phyloP scores from a whole-genome alignment of 441 rosid species.

The Manihot esculenta region DNA sequence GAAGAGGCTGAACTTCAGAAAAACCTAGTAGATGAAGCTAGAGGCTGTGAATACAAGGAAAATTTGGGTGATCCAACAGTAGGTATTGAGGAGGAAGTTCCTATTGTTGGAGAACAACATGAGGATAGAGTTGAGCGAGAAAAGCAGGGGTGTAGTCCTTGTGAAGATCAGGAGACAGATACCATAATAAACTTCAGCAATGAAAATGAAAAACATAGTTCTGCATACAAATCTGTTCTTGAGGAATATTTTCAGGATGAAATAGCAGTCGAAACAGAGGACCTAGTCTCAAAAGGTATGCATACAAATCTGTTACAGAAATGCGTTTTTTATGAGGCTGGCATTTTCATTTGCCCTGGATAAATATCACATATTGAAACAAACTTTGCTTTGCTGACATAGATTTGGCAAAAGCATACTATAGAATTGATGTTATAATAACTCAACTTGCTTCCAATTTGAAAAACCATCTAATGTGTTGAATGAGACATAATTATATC shows the following conservation, averaged over 20 bases:
- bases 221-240: conserved; percentile 27
- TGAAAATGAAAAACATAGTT: conserved; percentile 24
- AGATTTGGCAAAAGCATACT: not conserved
- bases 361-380: not conserved
- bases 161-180: conserved; percentile 32
- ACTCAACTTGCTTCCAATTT: not conserved
- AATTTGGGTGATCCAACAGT: conserved; percentile 3
- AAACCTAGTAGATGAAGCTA: conserved; percentile 16
- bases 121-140: conserved; percentile 26
- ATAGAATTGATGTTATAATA: not conserved
- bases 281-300: conserved; percentile 39
- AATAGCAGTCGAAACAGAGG: conserved; percentile 12
- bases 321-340: not conserved
- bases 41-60: conserved; percentile 13
- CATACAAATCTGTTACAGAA: not conserved
- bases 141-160: conserved; percentile 14
- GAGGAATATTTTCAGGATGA: conserved; percentile 23
- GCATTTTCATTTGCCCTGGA: not conserved
- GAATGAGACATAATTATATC: not conserved
- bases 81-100: conserved; percentile 21
- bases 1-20: conserved; percentile 24
- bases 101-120: conserved; percentile 8
- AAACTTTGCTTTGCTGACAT: not conserved
- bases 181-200: conserved; percentile 15
- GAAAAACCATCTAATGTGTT: not conserved